Conservation (phyloP, 495 filamentous ascomycete species). For the Hypoxylon crocopeplum region DNA sequence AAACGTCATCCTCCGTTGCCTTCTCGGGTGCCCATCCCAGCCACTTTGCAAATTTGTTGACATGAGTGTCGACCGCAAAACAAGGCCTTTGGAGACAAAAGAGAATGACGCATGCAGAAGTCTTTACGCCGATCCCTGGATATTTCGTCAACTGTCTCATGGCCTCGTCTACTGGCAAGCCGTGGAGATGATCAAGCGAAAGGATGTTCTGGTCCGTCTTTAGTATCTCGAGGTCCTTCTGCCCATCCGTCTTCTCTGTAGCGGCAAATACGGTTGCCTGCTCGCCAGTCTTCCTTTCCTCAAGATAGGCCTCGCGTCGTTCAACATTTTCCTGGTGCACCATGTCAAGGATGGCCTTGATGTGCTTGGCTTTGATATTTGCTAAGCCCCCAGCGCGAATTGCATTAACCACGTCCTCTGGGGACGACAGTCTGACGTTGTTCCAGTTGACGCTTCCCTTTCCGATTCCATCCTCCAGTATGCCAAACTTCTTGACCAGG, state of each 20-base stretch:
- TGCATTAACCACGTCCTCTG: conserved; percentile 70
- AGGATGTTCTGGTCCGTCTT: conserved; percentile 40
- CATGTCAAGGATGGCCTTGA: conserved; percentile 82
- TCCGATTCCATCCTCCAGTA: conserved; percentile 45
- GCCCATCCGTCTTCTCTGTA: conserved; percentile 35
- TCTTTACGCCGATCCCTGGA: conserved; percentile 90
- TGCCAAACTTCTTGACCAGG: conserved; percentile 72
- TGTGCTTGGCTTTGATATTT: conserved; percentile 73
- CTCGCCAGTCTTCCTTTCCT: conserved; percentile 41
- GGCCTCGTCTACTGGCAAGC: conserved; percentile 68
- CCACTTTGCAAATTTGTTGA: conserved; percentile 81
- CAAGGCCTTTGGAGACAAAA: conserved; percentile 80
- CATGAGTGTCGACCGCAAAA: conserved; percentile 88
- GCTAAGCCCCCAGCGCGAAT: conserved; percentile 78
- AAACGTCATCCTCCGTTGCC: conserved; percentile 72
- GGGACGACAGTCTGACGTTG: conserved; percentile 68
- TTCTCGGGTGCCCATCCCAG: conserved; percentile 79
- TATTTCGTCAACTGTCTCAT: conserved; percentile 77
- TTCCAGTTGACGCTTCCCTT: conserved; percentile 89
- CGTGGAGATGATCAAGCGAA: conserved; percentile 80
- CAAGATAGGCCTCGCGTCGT: conserved; percentile 36
- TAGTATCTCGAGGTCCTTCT: conserved; percentile 44
- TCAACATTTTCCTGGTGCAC: conserved; percentile 72
- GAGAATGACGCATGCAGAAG: conserved; percentile 82
- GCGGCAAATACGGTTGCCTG: conserved; percentile 35